Conservation (phyloP, 352 stramenopile genomes). For the Globisporangium cederbergense region DNA sequence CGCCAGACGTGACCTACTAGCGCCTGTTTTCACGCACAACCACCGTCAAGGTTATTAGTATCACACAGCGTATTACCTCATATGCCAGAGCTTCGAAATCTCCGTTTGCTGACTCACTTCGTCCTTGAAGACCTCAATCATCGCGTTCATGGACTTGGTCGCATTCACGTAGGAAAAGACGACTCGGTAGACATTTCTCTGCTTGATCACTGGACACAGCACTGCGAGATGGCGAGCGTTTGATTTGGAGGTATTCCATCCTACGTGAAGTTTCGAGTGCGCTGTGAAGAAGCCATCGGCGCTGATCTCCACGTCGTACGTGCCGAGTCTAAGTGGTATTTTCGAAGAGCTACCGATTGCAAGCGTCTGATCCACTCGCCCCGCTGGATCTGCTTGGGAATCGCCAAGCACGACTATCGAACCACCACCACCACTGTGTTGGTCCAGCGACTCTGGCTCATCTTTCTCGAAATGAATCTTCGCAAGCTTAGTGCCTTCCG, state of each 20-base stretch:
- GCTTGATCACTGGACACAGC: constrained; percentile 29
- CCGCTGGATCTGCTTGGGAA: background rate
- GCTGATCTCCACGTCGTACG: constrained; percentile 32
- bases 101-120: constrained; percentile 18
- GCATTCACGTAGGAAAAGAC: constrained; percentile 47
- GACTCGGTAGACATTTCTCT: constrained; percentile 28
- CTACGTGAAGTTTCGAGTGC: constrained; percentile 25
- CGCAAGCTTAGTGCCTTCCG: background rate
- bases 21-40: constrained; percentile 4
- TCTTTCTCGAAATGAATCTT: constrained; percentile 6
- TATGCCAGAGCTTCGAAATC: background rate
- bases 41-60: background rate
- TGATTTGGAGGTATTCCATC: constrained; percentile 29
- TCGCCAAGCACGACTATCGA: background rate
- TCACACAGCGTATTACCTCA: background rate
- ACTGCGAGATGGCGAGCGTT: constrained; percentile 32
- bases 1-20: constrained; percentile 18
- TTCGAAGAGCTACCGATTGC: constrained; percentile 22
- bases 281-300: constrained; percentile 24
- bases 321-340: constrained; percentile 45
- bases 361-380: background rate
- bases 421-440: background rate
- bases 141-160: constrained; percentile 32
- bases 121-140: constrained; percentile 43
- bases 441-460: background rate